Base-by-base conservation (phyloP, 257 asterid genomes). In the Plantago major region DNA sequence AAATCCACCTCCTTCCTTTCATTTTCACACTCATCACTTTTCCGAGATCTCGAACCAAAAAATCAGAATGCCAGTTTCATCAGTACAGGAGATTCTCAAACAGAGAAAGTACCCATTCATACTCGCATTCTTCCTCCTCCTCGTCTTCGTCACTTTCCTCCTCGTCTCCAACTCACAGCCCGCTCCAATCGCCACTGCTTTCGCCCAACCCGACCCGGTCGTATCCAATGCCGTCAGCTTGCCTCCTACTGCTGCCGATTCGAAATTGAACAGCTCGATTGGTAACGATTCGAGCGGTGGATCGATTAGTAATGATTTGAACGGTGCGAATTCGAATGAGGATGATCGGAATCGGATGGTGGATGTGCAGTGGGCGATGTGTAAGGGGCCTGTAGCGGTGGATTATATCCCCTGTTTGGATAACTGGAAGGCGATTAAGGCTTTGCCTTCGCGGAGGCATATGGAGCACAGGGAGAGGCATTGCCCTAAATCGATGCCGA, bases 391-490 rank as follows among this genome's bases (percentile, higher is more conserved):
- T 0, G 74, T 16, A 69, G 85, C 78, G 5, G 84, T 73, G 49
- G 99, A 89, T 76, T 85, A 69, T 22, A 93, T 93, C 52, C 97
- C 97, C 16, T 93, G 99, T 66, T 80, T 93, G 78, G 99, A 93
- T 68, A 93, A 93, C 55, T 60, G 64, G 83, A 58, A 70, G 44
- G 97, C 82, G 55, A 85, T 93, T 11, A 83, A 76, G 79, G 74
- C 67, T 11, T 69, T 89, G 68, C 55, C 22, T 33, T 80, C 97
- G 3, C 79, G 87, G 22, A 79, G 76, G 75, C 95, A 74, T 43
- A 84, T 78, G 92, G 92, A 93, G 85, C 99, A 89, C 30, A 74
- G 99, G 72, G 99, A 93, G 76, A 74, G 99, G 76, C 97, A 93
- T 70, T 93, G 97, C 67, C 97, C 96, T 14, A 65, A 71, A 54